phyloP scores from a whole-genome alignment of 805 yeast species.

The Cyberlindnera subsufficiens region DNA sequence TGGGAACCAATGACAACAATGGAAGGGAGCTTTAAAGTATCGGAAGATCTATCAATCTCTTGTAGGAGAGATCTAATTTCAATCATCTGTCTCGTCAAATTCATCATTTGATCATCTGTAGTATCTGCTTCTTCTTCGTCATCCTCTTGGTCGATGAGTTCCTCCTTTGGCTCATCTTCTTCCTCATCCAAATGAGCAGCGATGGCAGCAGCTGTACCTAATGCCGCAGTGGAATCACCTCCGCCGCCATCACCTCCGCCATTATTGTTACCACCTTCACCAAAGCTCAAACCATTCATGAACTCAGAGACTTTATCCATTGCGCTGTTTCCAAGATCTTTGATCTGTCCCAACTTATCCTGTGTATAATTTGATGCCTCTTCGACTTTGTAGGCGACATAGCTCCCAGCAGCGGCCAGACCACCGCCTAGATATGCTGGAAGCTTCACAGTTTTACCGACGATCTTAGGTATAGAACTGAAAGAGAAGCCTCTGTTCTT shows the following conservation, averaged over 20 bases:
- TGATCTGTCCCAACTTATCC: conserved; percentile 56
- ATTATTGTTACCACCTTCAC: conserved; percentile 16
- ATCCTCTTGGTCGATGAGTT: conserved; percentile 35
- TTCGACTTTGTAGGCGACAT: conserved; percentile 85
- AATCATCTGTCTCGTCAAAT: conserved; percentile 92
- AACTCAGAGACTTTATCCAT: conserved; percentile 32
- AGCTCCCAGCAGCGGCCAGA: conserved; percentile 90
- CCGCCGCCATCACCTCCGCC: conserved; percentile 12
- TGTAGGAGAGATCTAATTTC: conserved; percentile 81
- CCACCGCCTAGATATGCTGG: conserved; percentile 90
- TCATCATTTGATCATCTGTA: conserved; percentile 77
- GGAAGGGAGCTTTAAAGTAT: conserved; percentile 79
- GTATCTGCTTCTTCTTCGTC: conserved; percentile 53
- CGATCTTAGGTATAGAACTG: conserved; percentile 42
- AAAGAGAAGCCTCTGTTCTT: conserved; percentile 17
- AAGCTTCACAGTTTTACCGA: conserved; percentile 48
- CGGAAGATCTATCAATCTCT: conserved; percentile 65
- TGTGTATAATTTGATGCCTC: conserved; percentile 72
- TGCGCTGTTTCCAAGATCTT: conserved; percentile 54
- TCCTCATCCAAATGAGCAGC: conserved; percentile 41
- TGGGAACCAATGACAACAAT: conserved; percentile 97
- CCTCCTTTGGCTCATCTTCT: conserved; percentile 33
- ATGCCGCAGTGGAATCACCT: conserved; percentile 33
- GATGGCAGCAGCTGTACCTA: conserved; percentile 53
- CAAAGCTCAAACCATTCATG: conserved; percentile 21